These are phyloP conservation scores for Trichoderma sp. DNA, from an alignment of 2,329 filamentous ascomycete genomes.

Conservation along the genomic window DNA sequence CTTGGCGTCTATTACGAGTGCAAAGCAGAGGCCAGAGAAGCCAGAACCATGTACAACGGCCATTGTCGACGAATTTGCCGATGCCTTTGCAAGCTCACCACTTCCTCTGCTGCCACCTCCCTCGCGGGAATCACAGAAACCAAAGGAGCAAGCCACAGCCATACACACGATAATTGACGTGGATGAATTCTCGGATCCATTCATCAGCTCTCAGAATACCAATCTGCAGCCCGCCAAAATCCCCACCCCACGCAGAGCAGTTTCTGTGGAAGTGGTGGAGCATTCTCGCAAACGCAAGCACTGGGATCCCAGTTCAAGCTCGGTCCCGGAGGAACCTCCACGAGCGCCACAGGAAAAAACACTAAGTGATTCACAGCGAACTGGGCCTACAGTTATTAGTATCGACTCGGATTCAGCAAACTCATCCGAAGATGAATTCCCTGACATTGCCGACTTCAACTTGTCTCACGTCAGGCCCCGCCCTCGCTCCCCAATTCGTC, in stretches of 20 bases:
- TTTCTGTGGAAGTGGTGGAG: not conserved
- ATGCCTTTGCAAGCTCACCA: slow-evolving; percentile 43
- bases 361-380: slow-evolving; percentile 18
- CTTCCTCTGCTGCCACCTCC: slow-evolving; percentile 7
- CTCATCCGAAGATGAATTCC: slow-evolving; percentile 50
- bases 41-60: not conserved
- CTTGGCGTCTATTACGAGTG: not conserved
- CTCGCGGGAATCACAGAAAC: not conserved
- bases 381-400: slow-evolving; percentile 35
- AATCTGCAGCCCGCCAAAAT: not conserved
- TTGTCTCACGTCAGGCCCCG: slow-evolving; percentile 34
- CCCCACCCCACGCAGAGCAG: slow-evolving; percentile 6
- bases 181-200: slow-evolving; percentile 24
- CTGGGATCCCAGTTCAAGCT: slow-evolving; percentile 56
- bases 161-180: not conserved
- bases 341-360: slow-evolving; percentile 27
- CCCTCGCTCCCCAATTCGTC: slow-evolving; percentile 32
- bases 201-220: slow-evolving; percentile 29
- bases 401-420: slow-evolving; percentile 39
- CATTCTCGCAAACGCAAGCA: not conserved
- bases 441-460: slow-evolving; percentile 48
- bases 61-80: slow-evolving; percentile 28
- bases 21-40: not conserved
- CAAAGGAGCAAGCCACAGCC: not conserved
- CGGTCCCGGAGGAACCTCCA: slow-evolving; percentile 45